Conservation (phyloP, 2,329 filamentous ascomycete species). For the Eutypa lata region DNA sequence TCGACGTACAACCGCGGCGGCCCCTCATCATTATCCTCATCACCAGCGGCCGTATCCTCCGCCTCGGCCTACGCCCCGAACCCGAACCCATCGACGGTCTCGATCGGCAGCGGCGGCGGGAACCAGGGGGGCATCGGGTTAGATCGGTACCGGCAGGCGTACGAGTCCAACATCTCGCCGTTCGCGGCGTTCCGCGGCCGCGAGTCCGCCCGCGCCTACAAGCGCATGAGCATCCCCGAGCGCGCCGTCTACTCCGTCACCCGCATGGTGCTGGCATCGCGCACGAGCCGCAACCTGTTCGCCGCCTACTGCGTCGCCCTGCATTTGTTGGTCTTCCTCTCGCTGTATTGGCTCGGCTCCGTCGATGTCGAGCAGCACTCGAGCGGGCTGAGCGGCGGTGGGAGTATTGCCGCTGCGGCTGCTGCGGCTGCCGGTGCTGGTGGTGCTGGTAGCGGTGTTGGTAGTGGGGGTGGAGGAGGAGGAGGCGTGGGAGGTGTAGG, state of each 20-base stretch:
- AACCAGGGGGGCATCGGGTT: slow-evolving; percentile 68
- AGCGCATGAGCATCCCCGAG: slow-evolving; percentile 89
- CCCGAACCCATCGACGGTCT: slow-evolving; percentile 72
- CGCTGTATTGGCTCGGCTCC: slow-evolving; percentile 80
- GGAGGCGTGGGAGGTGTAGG: slow-evolving; percentile 21
- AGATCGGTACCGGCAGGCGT: slow-evolving; percentile 85
- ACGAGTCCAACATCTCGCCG: slow-evolving; percentile 92
- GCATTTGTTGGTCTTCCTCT: slow-evolving; percentile 82
- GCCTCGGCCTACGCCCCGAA: slow-evolving; percentile 64
- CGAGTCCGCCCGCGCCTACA: slow-evolving; percentile 86
- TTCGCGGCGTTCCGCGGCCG: slow-evolving; percentile 95
- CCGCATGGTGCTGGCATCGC: slow-evolving; percentile 82
- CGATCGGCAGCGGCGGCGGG: slow-evolving; percentile 50
- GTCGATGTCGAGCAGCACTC: slow-evolving; percentile 62
- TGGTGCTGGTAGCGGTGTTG: slow-evolving; percentile 30
- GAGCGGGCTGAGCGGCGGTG: slow-evolving; percentile 47
- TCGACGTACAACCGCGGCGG: slow-evolving; percentile 79
- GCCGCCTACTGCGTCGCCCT: slow-evolving; percentile 86
- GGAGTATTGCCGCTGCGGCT: slow-evolving; percentile 44
- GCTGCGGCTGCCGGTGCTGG: slow-evolving; percentile 35
- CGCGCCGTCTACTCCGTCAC: slow-evolving; percentile 87
- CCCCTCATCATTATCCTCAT: slow-evolving; percentile 37
- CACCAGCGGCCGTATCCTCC: slow-evolving; percentile 39
- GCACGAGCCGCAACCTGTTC: slow-evolving; percentile 90
- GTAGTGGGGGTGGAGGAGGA: no score